A percentile compares a stretch with the other conserved stretches of the same genome.
These are phyloP conservation scores for Coemansia sp. DNA, from an alignment of 192 early-diverging fungal species.

Conservation along the genomic window DNA sequence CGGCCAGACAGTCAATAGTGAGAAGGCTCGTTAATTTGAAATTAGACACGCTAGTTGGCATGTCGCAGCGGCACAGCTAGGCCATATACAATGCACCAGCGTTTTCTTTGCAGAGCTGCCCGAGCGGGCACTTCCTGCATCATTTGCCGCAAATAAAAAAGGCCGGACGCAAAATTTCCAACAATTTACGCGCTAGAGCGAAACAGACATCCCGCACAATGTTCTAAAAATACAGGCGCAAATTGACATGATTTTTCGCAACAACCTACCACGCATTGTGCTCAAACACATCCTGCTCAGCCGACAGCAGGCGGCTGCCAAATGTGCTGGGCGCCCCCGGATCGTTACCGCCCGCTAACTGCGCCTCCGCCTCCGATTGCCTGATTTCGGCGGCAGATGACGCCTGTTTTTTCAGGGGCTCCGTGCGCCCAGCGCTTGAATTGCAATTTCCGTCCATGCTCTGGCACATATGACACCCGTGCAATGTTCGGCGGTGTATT, in stretches of 20 bases:
- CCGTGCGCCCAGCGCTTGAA: constrained; percentile 1
- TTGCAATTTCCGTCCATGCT: constrained; percentile 3
- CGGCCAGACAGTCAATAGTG: too few species aligned
- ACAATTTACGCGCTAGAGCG: not conserved
- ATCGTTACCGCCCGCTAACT: constrained; percentile 4
- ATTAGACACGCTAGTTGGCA: not conserved
- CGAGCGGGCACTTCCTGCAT: not conserved
- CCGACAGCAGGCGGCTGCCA: constrained; percentile 70
- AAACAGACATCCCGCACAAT: not conserved
- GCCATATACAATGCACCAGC: not conserved
- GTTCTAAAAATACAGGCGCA: not conserved
- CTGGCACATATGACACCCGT: not conserved
- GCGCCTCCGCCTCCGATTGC: constrained; percentile 4
- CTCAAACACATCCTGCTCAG: constrained; percentile 74
- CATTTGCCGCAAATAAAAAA: not conserved
- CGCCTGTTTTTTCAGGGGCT: constrained; percentile 34
- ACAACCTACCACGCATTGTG: constrained; percentile 86
- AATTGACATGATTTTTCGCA: not conserved
- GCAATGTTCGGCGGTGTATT: not conserved
- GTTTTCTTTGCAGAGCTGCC: not conserved
- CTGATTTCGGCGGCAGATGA: constrained; percentile 39
- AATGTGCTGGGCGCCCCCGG: constrained; percentile 45
- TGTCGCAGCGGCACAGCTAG: not conserved
- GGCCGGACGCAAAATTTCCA: not conserved
- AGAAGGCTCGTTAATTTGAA: not conserved